Evolutionary conservation across 495 filamentous ascomycete genomes (phyloP).

Genomic region (Aspergillus coremiiformis): DNA sequence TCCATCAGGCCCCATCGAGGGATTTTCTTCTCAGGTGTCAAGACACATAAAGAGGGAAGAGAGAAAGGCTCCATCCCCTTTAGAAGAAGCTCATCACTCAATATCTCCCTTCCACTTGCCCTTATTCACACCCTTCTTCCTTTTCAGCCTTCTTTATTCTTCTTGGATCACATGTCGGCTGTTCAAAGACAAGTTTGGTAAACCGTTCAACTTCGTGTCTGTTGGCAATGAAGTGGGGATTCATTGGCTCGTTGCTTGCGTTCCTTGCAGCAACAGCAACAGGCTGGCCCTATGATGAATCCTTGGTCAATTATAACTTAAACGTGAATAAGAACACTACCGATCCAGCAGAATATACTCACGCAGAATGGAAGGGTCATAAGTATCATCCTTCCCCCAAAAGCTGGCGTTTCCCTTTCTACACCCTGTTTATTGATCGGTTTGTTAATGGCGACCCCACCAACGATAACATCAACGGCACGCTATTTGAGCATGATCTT

Average conservation of each 20-base stretch:
- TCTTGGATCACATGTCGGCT: conserved; percentile 20
- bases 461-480: conserved; percentile 66
- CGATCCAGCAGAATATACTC: conserved; percentile 55
- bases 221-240: conserved; percentile 32
- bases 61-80: background rate
- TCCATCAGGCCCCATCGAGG: conserved; percentile 1
- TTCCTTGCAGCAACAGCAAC: conserved; percentile 21
- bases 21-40: background rate
- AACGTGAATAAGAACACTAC: conserved; percentile 55
- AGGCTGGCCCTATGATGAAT: conserved; percentile 50
- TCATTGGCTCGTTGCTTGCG: conserved; percentile 19
- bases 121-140: background rate
- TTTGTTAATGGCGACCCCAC: conserved; percentile 66
- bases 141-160: background rate
- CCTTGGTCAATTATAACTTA: conserved; percentile 50
- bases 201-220: conserved; percentile 3
- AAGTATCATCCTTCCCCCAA: conserved; percentile 50
- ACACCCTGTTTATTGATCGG: conserved; percentile 62
- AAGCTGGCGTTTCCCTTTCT: conserved; percentile 68
- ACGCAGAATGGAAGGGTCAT: conserved; percentile 47
- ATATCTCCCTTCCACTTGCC: background rate
- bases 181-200: conserved; percentile 10
- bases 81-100: background rate
- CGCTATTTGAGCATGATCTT: conserved; percentile 61
- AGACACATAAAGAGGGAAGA: conserved; percentile 5